Conservation (phyloP, 257 asterid species). For the Scutellaria barbata region DNA sequence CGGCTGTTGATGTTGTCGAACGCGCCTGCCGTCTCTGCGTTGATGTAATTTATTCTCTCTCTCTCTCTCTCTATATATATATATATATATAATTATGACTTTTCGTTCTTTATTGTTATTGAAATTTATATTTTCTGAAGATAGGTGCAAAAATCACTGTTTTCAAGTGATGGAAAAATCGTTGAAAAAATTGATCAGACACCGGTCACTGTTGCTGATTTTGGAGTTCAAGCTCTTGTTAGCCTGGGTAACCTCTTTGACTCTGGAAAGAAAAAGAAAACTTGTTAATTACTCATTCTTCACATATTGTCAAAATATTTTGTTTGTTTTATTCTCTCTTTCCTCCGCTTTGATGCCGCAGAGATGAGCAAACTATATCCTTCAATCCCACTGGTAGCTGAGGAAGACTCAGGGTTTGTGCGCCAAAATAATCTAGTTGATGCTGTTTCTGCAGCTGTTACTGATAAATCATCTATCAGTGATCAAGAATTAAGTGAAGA, state of each 20-base stretch:
- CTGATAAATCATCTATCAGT: slow-evolving; percentile 47
- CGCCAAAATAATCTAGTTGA: slow-evolving; percentile 73
- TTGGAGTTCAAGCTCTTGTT: slow-evolving; percentile 95
- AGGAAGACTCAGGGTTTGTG: slow-evolving; percentile 87
- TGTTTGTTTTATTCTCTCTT: slow-evolving; percentile 13
- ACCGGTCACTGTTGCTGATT: slow-evolving; percentile 95
- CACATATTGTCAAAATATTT: background rate
- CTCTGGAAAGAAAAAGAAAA: background rate
- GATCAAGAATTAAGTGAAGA: slow-evolving; percentile 52
- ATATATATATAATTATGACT: no score
- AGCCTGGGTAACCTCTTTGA: slow-evolving; percentile 68
- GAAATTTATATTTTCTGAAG: slow-evolving; percentile 30
- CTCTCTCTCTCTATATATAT: no score
- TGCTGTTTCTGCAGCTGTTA: slow-evolving; percentile 69
- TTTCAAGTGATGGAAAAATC: slow-evolving; percentile 61
- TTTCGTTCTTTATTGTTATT: background rate
- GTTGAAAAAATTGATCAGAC: slow-evolving; percentile 78
- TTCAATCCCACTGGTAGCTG: slow-evolving; percentile 89
- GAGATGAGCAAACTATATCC: slow-evolving; percentile 82
- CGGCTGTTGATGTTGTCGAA: slow-evolving; percentile 80
- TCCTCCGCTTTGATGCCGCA: slow-evolving; percentile 37
- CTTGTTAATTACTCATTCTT: background rate
- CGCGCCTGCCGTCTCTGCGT: slow-evolving; percentile 92
- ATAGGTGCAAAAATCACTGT: slow-evolving; percentile 81
- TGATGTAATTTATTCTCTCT: slow-evolving; percentile 52